These are phyloP conservation scores for Quercus phellos DNA, from an alignment of 331 rosid species.

Conservation along the genomic window DNA sequence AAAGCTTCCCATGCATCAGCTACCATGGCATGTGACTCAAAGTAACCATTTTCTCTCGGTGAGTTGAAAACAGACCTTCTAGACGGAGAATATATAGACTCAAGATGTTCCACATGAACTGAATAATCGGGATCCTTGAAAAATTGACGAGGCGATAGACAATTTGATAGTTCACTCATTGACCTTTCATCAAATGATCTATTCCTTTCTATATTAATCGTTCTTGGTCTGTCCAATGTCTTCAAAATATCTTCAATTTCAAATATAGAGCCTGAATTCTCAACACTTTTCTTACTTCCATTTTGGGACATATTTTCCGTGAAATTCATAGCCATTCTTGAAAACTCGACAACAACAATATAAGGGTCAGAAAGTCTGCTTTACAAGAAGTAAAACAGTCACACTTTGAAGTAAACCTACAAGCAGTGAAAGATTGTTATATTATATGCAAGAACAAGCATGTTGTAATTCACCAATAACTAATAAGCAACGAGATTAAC, in stretches of 20 bases:
- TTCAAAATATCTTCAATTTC: conserved; percentile 4
- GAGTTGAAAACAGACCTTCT: conserved; percentile 14
- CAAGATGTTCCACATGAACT: background rate
- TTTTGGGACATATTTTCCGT: background rate
- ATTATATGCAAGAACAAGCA: background rate
- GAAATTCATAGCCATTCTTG: conserved; percentile 7
- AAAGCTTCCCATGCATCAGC: conserved; percentile 31
- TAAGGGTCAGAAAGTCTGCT: no score
- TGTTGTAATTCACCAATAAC: background rate
- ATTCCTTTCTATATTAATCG: conserved; percentile 17
- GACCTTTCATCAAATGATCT: conserved; percentile 33
- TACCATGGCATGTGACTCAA: conserved; percentile 26
- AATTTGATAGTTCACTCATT: conserved; percentile 19
- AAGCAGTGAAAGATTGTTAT: background rate
- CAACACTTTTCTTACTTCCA: conserved; percentile 6
- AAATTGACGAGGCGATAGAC: background rate
- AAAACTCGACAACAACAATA: background rate
- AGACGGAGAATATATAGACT: background rate
- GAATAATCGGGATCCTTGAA: background rate
- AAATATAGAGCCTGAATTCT: background rate
- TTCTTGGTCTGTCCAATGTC: conserved; percentile 9
- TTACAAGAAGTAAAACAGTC: background rate
- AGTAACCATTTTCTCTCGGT: conserved; percentile 2
- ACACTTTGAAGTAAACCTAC: background rate
- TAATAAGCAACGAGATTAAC: background rate